Evolutionary conservation across 306 rosid species (phyloP).

Genomic region (Fragaria nilgerrensis): DNA sequence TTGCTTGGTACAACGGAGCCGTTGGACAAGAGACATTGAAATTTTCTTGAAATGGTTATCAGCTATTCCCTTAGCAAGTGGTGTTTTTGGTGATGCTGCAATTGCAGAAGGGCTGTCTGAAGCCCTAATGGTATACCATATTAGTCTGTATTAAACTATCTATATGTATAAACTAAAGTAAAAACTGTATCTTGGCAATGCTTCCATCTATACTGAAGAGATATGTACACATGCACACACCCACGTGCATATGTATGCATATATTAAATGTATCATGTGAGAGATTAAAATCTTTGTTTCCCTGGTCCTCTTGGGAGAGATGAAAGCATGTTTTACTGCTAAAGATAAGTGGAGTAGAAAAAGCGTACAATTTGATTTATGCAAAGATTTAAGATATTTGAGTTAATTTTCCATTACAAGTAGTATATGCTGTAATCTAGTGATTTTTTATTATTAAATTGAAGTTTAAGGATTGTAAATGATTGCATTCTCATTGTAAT

Average conservation of each 20-base stretch:
- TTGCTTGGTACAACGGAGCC: slow-evolving; percentile 80
- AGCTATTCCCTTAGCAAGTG: slow-evolving; percentile 74
- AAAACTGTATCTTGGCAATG: neutral
- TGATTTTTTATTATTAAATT: neutral
- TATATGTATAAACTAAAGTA: neutral
- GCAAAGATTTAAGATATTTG: neutral
- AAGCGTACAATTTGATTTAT: slow-evolving; percentile 1
- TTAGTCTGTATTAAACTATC: neutral
- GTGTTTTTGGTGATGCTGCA: slow-evolving; percentile 89
- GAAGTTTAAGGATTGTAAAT: neutral
- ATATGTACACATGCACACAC: neutral
- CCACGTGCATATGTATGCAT: neutral
- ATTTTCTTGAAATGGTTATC: slow-evolving; percentile 69
- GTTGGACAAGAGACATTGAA: slow-evolving; percentile 89
- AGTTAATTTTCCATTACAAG: neutral
- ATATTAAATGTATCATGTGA: neutral
- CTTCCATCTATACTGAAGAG: neutral
- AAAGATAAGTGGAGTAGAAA: neutral
- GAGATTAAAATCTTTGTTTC: neutral
- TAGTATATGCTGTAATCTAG: neutral
- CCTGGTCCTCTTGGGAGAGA: neutral
- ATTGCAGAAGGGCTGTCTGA: slow-evolving; percentile 98
- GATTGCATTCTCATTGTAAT: neutral
- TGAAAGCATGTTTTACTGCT: neutral
- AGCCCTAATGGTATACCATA: slow-evolving; percentile 85